Base-by-base conservation (phyloP, 352 stramenopile species). In the Phytophthora syringae region DNA sequence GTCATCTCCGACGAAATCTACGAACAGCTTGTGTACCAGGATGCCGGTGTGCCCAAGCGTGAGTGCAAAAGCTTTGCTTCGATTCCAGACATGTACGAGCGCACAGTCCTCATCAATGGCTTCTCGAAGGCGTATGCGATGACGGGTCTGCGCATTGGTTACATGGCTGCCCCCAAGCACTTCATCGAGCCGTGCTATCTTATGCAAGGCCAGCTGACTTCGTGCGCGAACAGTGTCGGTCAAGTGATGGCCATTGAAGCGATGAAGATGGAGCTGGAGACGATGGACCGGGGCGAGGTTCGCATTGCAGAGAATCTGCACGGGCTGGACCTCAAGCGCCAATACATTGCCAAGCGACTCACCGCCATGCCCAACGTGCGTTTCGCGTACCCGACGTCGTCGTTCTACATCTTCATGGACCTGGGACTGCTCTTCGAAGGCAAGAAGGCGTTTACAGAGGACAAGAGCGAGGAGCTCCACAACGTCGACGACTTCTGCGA, bases 111-210 rank as follows among this genome's bases (percentile, higher is more conserved):
- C n/a, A 77, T 99, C 21, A 99, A 99, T 67, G 97, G 97, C 1
- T 99, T 99, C 63, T 98, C 89, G 47, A 99, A 99, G 80, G 91
- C 89, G 15, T 93, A 98, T 67, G 95, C 96, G 24, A 99, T 99
- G 97, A 98, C 96, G 7, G 97, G 97, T 11, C 82, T 98, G 34
- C 79, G 96, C 39, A 77, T 99, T 30, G 97, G 95, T 18, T 98
- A 98, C 77, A 68, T 98, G 60, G 94, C 86, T 13, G 80, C 53
- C 0, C 81, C 86, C 2, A 77, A 69, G 43, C 74, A 82, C 56
- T 88, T 98, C 54, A 90, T 94, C 4, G 84, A 93, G 49, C 84
- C 93, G 9, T 89, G 83, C 34, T 87, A 90, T 3, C 97, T 96
- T 15, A 84, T 99, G n/a, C 97, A 99, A 72, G 94, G 91, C 9